phyloP scores from a whole-genome alignment of 2,329 filamentous ascomycete genomes.

The Aspergillus pseudoterreus region DNA sequence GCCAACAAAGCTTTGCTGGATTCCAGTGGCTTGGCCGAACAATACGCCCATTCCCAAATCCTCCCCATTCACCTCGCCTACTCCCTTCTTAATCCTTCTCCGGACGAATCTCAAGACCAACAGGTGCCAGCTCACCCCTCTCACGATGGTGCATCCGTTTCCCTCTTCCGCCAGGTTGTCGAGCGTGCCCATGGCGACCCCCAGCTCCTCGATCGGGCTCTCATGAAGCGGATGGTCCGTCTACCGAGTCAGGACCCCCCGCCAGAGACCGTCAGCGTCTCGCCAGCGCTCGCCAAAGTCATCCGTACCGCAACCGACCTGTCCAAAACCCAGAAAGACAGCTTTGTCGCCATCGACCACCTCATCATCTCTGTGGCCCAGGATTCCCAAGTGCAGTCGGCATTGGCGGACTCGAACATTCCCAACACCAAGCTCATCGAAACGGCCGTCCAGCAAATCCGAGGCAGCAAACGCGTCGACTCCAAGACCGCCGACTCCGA shows the following conservation, averaged over 20 bases:
- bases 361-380: constrained; percentile 82
- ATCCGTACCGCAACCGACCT: constrained; percentile 81
- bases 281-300: constrained; percentile 76
- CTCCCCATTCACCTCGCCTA: constrained; percentile 83
- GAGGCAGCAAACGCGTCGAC: constrained; percentile 89
- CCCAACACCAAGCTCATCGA: constrained; percentile 89
- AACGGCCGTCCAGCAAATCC: constrained; percentile 84
- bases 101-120: constrained; percentile 69
- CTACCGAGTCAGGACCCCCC: constrained; percentile 92
- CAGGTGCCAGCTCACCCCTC: constrained; percentile 64
- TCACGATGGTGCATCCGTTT: constrained; percentile 58
- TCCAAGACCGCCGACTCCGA: constrained; percentile 93
- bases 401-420: constrained; percentile 81
- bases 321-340: constrained; percentile 96
- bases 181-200: constrained; percentile 91
- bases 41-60: constrained; percentile 88
- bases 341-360: constrained; percentile 90
- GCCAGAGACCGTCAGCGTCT: constrained; percentile 79
- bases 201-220: constrained; percentile 78
- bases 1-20: constrained; percentile 87
- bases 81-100: constrained; percentile 44
- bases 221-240: constrained; percentile 89
- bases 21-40: constrained; percentile 79
- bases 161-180: constrained; percentile 92
- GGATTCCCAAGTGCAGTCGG: constrained; percentile 68